Percentiles rank a stretch among this genome's conserved stretches.
Evolutionary conservation across 2,329 filamentous ascomycete species (phyloP).

Genomic region (Penicillium carneum): DNA sequence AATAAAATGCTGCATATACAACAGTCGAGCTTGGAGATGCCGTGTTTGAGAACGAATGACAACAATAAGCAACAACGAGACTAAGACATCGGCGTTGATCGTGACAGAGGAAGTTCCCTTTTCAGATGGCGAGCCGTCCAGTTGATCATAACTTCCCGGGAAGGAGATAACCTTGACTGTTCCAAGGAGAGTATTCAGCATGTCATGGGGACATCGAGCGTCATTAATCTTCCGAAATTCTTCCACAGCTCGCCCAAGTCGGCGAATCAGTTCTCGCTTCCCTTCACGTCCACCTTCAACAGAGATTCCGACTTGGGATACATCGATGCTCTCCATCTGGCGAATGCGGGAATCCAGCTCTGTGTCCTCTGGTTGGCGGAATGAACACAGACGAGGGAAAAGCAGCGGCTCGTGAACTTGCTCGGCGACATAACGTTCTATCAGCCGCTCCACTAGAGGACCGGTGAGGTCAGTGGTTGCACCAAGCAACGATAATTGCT

Average conservation of each 20-base stretch:
- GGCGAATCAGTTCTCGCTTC: constrained; percentile 80
- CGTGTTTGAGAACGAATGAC: constrained; percentile 89
- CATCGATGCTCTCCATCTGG: constrained; percentile 91
- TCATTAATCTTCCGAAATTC: constrained; percentile 85
- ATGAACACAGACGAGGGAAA: constrained; percentile 79
- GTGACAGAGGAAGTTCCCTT: constrained; percentile 65
- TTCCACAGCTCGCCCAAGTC: constrained; percentile 79
- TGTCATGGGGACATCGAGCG: constrained; percentile 83
- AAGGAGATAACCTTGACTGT: constrained; percentile 85
- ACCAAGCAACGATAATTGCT: constrained; percentile 88
- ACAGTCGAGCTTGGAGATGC: constrained; percentile 83
- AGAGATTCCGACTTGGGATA: constrained; percentile 89
- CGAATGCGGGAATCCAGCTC: constrained; percentile 89
- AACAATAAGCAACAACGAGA: constrained; percentile 87
- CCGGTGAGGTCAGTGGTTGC: constrained; percentile 93
- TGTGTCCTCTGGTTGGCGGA: constrained; percentile 80
- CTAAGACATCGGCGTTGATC: constrained; percentile 87
- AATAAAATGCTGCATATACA: constrained; percentile 97
- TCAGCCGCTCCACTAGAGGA: constrained; percentile 87
- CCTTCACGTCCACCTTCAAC: constrained; percentile 79
- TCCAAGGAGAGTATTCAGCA: constrained; percentile 79
- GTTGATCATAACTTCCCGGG: constrained; percentile 56
- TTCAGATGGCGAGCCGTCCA: constrained; percentile 56
- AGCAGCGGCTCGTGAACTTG: constrained; percentile 85
- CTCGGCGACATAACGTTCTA: constrained; percentile 92